These are phyloP conservation scores for Xanthoparmelia taractica DNA, from an alignment of 495 filamentous ascomycete genomes.

Conservation along the genomic window DNA sequence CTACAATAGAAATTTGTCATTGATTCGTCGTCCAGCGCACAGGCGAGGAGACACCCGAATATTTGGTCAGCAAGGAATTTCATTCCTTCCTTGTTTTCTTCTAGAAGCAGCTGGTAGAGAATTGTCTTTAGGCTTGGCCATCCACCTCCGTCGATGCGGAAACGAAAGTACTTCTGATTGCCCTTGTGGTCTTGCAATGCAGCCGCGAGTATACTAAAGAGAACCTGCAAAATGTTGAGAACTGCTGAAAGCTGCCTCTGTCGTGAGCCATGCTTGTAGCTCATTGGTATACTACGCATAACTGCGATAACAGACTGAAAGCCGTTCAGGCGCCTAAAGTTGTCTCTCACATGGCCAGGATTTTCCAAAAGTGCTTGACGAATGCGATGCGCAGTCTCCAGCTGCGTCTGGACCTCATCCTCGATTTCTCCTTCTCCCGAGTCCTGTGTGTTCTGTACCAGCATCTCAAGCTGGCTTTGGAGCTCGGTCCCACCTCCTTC, in stretches of 20 bases:
- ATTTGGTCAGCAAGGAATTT: conserved; percentile 59
- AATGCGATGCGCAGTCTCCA: conserved; percentile 28
- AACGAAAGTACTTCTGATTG: conserved; percentile 78
- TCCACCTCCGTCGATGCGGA: conserved; percentile 63
- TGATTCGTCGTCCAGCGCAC: conserved; percentile 69
- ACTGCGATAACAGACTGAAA: conserved; percentile 67
- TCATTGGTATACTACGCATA: conserved; percentile 33
- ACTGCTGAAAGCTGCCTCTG: conserved; percentile 50
- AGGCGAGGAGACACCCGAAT: conserved; percentile 77
- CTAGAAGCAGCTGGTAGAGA: conserved; percentile 53
- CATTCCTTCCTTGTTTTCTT: conserved; percentile 46
- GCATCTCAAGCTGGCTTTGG: conserved; percentile 16
- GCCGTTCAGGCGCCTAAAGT: conserved; percentile 73
- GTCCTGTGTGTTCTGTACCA: not conserved
- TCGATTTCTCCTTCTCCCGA: not conserved
- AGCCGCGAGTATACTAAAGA: conserved; percentile 64
- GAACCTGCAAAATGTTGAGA: conserved; percentile 61
- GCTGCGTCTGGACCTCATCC: conserved; percentile 8
- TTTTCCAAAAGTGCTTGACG: conserved; percentile 52
- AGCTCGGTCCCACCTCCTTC: conserved; percentile 18
- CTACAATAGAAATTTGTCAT: conserved; percentile 40
- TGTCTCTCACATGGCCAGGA: conserved; percentile 53
- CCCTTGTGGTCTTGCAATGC: conserved; percentile 73
- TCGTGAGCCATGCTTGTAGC: conserved; percentile 36
- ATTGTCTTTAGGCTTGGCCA: conserved; percentile 67